Conservation (phyloP, 805 yeast genomes). For the Starmerella potacharoeniae region DNA sequence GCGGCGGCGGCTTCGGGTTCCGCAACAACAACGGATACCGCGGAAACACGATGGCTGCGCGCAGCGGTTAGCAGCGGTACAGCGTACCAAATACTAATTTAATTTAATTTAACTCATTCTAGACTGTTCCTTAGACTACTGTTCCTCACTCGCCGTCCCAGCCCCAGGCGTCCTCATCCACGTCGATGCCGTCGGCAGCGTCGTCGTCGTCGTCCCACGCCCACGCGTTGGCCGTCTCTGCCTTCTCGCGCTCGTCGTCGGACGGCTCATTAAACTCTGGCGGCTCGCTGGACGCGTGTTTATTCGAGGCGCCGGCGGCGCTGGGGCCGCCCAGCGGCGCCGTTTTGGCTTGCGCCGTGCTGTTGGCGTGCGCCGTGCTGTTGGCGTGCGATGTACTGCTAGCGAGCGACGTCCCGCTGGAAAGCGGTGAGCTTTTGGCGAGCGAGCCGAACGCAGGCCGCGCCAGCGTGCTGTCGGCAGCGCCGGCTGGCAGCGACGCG, state of each 20-base stretch:
- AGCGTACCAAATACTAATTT: not conserved
- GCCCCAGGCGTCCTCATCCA: conserved; percentile 19
- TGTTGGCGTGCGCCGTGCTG: too few species aligned
- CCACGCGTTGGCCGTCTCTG: conserved; percentile 10
- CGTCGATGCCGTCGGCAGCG: conserved; percentile 2
- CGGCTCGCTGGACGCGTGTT: too few species aligned
- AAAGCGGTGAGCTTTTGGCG: too few species aligned
- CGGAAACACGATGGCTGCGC: conserved; percentile 1
- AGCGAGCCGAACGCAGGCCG: not conserved
- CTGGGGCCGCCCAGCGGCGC: too few species aligned
- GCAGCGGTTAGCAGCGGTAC: conserved; percentile 1
- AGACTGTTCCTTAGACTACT: too few species aligned
- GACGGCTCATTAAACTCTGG: too few species aligned
- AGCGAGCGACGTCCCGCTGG: too few species aligned
- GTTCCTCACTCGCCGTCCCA: not conserved
- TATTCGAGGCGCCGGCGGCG: too few species aligned
- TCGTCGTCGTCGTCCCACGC: conserved; percentile 16
- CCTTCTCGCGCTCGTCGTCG: conserved; percentile 2
- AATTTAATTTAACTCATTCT: too few species aligned
- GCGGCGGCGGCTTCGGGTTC: conserved; percentile 9
- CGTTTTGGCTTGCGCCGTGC: too few species aligned
- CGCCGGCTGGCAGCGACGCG: not conserved
- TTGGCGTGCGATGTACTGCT: too few species aligned
- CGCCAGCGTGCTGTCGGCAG: not conserved
- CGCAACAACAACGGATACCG: conserved; percentile 4